Base-by-base conservation (phyloP, 495 filamentous ascomycete species). In the Penicillium simplicissimum region DNA sequence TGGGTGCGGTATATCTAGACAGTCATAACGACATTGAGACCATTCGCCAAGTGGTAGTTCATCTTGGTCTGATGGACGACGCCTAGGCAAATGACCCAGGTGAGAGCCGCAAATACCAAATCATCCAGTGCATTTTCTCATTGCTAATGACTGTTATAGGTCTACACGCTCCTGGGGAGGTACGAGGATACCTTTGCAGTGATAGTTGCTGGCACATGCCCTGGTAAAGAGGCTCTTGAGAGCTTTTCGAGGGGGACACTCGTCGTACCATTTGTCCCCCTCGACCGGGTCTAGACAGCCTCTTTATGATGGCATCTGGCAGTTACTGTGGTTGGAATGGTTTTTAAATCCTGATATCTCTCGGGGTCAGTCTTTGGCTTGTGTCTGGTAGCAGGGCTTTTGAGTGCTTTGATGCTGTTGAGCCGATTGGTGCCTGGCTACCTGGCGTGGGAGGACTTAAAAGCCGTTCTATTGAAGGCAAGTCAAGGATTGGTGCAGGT, bases 191-290 rank as follows among this genome's bases (percentile, higher is more conserved):
- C 38, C 59, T 43, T 61, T 61, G 40, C 52, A 33, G 59, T 52
- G 31, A 61, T 61, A 56, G 59, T 61, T 61, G 52, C 59, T 55
- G 23, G 51, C 53, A 56, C 11, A 56, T 61, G 59, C 59, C 52
- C 37, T 55, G 52, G 42, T 61, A 61, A 61, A 61, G 59, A 49
- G 38, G 42, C n/a, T 37, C 40, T 37, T 51, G 14, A 42, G 19
- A 17, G 19, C 52, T 42, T 55, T 19, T 28, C 28, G 52, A 55
- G 36, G 36, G 52, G 52, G 35, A 55, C 52, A 34, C 52, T 9
- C 14, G 21, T 55, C 9, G 34, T 42, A 42, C 52, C 52, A 42
- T 42, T 19, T 25, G 23, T 38, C 52, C 52, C 34, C n/a, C 23
- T 38, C 36, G 35, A 28, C 19, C 31, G 28, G 52, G 35, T 28